A percentile compares a stretch with the other conserved stretches of the same genome.
Evolutionary conservation across 495 filamentous ascomycete genomes (phyloP).

Genomic region (Xanthoparmelia taractica): DNA sequence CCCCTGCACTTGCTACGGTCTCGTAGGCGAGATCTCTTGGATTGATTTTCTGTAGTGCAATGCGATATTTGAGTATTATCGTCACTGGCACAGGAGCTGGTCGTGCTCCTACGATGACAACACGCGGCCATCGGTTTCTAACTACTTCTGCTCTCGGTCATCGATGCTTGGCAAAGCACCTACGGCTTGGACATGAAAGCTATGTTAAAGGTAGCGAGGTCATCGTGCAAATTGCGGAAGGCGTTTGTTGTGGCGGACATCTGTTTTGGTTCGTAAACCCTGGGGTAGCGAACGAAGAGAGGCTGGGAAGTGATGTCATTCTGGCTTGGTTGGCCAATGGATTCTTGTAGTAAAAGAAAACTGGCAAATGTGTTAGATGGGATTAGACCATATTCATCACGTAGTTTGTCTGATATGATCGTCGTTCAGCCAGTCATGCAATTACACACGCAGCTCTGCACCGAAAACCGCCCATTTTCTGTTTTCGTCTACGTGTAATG

Average conservation of each 20-base stretch:
- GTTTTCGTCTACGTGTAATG: neutral
- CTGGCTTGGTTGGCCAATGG: neutral
- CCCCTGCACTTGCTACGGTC: conserved; percentile 13
- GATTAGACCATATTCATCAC: neutral
- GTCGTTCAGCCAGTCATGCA: neutral
- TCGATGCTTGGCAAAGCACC: neutral
- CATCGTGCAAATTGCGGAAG: neutral
- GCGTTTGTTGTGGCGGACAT: too few species aligned
- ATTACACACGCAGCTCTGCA: neutral
- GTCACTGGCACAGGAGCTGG: neutral
- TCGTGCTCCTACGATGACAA: neutral
- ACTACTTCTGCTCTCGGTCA: too few species aligned
- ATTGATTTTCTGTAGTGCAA: neutral
- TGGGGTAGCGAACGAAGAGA: neutral
- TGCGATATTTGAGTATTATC: neutral
- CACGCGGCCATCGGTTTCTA: neutral
- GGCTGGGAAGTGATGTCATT: neutral
- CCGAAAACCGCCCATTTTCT: neutral
- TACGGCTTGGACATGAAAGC: neutral
- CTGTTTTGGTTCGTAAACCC: neutral
- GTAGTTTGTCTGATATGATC: neutral
- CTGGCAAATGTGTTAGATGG: neutral
- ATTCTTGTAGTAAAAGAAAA: neutral
- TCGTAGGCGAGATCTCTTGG: conserved; percentile 7
- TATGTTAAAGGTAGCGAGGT: neutral